Evolutionary conservation across 768 basidiomycete genomes (phyloP).

Genomic region (Podaxis mareebaensis): DNA sequence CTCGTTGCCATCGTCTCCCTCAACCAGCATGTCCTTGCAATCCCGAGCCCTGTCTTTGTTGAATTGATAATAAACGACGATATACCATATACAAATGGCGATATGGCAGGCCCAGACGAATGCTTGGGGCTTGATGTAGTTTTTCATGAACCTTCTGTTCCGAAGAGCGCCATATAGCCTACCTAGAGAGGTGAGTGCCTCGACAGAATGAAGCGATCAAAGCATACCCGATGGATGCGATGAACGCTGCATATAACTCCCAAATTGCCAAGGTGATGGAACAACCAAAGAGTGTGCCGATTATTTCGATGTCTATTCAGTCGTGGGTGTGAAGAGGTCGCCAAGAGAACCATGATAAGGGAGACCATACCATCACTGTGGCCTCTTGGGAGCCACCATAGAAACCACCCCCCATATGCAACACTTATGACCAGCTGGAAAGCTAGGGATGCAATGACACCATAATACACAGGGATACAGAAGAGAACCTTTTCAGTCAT

Average conservation of each 20-base stretch:
- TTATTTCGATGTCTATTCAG: neutral
- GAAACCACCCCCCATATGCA: constrained; percentile 3
- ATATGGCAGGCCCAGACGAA: constrained; percentile 13
- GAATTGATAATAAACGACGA: constrained; percentile 3
- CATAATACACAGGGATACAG: constrained; percentile 9
- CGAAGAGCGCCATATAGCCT: constrained; percentile 7
- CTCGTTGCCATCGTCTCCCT: neutral
- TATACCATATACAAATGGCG: constrained; percentile 9
- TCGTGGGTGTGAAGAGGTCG: neutral
- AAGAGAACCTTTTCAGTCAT: constrained; percentile 3
- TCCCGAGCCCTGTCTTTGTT: neutral
- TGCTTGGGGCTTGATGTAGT: constrained; percentile 5
- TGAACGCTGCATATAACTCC: constrained; percentile 9
- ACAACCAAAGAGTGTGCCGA: constrained; percentile 4
- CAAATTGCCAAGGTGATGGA: constrained; percentile 8
- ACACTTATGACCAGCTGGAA: constrained; percentile 9
- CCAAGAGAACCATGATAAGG: neutral
- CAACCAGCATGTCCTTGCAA: neutral
- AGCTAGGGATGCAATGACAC: neutral
- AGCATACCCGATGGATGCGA: constrained; percentile 8
- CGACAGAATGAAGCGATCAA: neutral
- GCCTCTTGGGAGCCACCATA: constrained; percentile 3
- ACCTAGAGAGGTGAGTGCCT: neutral
- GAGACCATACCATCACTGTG: constrained; percentile 8
- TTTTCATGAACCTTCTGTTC: constrained; percentile 13